A percentile compares a stretch with the other conserved stretches of the same genome.
Evolutionary conservation across 2,329 filamentous ascomycete genomes (phyloP).

Genomic region (Paraphoma sp.): DNA sequence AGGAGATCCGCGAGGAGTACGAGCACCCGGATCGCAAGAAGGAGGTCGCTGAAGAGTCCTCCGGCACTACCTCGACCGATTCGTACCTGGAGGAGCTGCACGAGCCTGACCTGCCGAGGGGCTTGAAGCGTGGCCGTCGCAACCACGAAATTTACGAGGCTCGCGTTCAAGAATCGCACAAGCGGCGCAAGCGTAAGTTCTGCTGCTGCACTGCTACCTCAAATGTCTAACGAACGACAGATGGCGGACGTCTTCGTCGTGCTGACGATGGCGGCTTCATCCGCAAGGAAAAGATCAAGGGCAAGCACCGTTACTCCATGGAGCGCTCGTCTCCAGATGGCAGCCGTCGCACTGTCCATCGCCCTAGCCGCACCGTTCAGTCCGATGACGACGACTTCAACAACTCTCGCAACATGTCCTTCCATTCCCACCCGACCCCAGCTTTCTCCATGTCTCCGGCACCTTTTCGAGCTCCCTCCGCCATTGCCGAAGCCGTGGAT

Average conservation of each 20-base stretch:
- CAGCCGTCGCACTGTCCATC: background rate
- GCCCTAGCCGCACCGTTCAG: conserved; percentile 4
- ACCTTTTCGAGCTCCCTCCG: conserved; percentile 2
- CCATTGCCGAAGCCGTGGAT: conserved; percentile 6
- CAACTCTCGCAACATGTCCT: background rate
- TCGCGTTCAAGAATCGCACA: conserved; percentile 25
- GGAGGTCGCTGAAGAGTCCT: conserved; percentile 13
- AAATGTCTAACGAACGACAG: conserved; percentile 14
- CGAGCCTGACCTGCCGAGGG: conserved; percentile 29
- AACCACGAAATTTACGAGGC: conserved; percentile 38
- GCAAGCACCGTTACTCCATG: conserved; percentile 11
- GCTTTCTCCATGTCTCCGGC: conserved; percentile 18
- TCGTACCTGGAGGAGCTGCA: conserved; percentile 40
- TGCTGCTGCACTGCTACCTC: background rate
- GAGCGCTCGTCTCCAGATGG: conserved; percentile 13
- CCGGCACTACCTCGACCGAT: conserved; percentile 30
- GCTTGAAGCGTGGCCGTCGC: conserved; percentile 23
- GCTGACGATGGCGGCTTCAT: conserved; percentile 29
- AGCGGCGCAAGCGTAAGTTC: conserved; percentile 33
- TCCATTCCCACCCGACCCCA: conserved; percentile 4
- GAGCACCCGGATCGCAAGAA: conserved; percentile 27
- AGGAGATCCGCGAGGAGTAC: conserved; percentile 37
- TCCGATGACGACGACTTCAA: conserved; percentile 20
- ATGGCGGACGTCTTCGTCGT: conserved; percentile 34
- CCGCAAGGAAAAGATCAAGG: conserved; percentile 30